Percentiles rank a stretch among this genome's conserved stretches.
Conservation (phyloP, 129 eudicot species). For the Artemisia argyi region DNA sequence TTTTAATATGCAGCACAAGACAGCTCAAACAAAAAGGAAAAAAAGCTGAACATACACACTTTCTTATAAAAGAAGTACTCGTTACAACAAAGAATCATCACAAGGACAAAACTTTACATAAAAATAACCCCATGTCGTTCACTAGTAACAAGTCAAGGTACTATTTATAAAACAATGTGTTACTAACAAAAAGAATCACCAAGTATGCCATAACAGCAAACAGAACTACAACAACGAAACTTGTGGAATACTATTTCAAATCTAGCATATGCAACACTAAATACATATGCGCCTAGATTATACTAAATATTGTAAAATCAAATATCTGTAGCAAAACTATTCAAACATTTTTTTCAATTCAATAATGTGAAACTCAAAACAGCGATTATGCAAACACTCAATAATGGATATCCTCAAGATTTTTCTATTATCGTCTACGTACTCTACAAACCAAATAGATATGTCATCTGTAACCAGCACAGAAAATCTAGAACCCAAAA, state of each 20-base stretch:
- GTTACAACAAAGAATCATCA: not conserved
- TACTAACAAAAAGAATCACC: not conserved
- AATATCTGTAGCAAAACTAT: not conserved
- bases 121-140: no score
- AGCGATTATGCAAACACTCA: no score
- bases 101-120: not conserved
- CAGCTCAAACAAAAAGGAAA: not conserved
- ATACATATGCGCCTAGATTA: not conserved
- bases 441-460: not conserved
- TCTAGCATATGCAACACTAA: not conserved
- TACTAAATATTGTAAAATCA: not conserved
- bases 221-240: no score
- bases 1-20: not conserved
- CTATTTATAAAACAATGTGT: not conserved
- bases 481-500: not conserved
- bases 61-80: no score
- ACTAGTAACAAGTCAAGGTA: not conserved
- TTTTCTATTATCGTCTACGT: no score
- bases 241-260: not conserved
- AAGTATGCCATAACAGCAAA: not conserved
- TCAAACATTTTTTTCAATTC: not conserved
- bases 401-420: no score
- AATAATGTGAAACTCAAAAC: not conserved
- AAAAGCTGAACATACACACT: no score
- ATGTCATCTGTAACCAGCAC: not conserved